Evolutionary conservation across 805 yeast species (phyloP), one percentile per base, ranked within the genome.

Genomic region (Kodamaea laetipori): DNA sequence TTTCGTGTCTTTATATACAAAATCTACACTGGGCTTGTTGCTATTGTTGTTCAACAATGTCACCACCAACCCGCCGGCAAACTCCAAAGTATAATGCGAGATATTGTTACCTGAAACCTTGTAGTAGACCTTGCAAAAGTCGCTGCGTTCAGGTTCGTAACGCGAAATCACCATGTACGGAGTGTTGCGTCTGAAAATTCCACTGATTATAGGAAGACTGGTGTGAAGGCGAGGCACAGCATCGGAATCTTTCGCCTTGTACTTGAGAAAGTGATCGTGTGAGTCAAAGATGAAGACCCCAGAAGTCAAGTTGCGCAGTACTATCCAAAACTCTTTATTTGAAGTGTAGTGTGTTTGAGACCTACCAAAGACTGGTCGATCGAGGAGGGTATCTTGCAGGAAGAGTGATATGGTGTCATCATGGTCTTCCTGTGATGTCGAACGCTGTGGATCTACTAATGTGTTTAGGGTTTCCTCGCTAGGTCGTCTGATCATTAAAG

Each of bases 71-170:
- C 56, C 59, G 12, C 37, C 28, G 5, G 43, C 12, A 38, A 64
- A 61, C 44, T 54, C 49, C 33, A 66, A 43, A 11, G 61, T 55
- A 44, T 63, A 63, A 42, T 64, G 57, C 17, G 67, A 52, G 12
- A 64, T 44, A 38, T 64, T 61, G 35, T 53, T 61, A 10, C 54
- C 55, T 23, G 61, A 45, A 7, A 62, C 52, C 43, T 57, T 58
- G 52, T 60, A 63, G 41, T 59, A 63, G 12, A 63, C 66, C 28
- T 53, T 57, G 46, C 69, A 64, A 37, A 52, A 52, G 30, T 58
- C 65, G 3, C 3, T 18, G 31, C 60, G 60, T 2, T 48, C 53
- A 6, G 41, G 23, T 12, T 24, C 26, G 34, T 37, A 26, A 11
- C 25, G 41, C 15, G 43, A 32, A 12, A 61, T 55, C 13, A 55